These are phyloP conservation scores for Tuber indicum DNA, from an alignment of 495 filamentous ascomycete genomes.

Conservation along the genomic window DNA sequence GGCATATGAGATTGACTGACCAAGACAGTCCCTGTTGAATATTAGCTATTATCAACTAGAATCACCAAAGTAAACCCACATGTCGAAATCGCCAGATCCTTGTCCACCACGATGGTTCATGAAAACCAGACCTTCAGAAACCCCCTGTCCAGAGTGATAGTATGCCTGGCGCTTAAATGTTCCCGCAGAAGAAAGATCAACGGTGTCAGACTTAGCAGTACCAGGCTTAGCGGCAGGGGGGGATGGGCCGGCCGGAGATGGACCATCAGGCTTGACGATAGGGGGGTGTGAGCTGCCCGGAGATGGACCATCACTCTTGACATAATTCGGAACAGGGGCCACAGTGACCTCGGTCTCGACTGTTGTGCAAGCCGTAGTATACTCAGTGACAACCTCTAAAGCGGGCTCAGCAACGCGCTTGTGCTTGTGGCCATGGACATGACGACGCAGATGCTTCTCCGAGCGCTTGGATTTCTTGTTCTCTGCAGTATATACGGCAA, in stretches of 20 bases:
- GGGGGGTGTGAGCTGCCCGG: neutral
- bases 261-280: neutral
- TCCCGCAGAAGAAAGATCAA: neutral
- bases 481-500: constrained; percentile 57
- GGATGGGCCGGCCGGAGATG: neutral
- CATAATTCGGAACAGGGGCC: neutral
- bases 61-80: constrained; percentile 44
- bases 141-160: constrained; percentile 51
- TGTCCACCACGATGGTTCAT: constrained; percentile 58
- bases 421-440: constrained; percentile 44
- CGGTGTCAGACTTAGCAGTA: neutral
- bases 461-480: constrained; percentile 40
- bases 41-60: constrained; percentile 16
- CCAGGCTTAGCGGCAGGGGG: neutral
- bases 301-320: neutral
- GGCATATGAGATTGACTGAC: constrained; percentile 58
- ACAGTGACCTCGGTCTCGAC: neutral
- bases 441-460: constrained; percentile 42
- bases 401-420: constrained; percentile 13
- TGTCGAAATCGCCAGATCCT: constrained; percentile 55
- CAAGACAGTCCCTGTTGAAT: constrained; percentile 48
- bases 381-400: neutral
- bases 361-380: neutral
- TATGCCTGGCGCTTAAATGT: constrained; percentile 47
- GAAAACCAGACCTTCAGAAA: constrained; percentile 56